Evolutionary conservation across 1,284 basidiomycete genomes (phyloP), one percentile per base, ranked within the genome.

Genomic region (Prillingera fragicola): DNA sequence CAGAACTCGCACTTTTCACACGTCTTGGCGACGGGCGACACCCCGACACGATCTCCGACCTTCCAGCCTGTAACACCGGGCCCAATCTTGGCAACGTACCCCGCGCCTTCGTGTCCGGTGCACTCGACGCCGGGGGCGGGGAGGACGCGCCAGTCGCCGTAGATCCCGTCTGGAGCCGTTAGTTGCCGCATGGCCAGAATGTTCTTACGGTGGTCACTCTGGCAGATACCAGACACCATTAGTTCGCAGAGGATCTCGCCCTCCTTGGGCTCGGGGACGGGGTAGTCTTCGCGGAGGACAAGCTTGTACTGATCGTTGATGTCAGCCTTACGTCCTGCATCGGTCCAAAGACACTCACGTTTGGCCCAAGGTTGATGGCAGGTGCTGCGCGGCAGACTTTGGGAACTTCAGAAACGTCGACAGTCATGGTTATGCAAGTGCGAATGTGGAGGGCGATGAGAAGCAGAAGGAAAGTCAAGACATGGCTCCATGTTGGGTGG

Each of bases 141-240:
- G 6, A 8, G 24, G 15, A 48, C 23, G 10, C 45, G 41, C 50
- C 50, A 52, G 50, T 52, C 50, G 31, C 50, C 50, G 13, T 22
- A 27, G 22, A 52, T 28, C 26, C 33, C 29, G 42, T 52, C 50
- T 52, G 41, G 8, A 18, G n/a, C n/a, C n/a, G n/a, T n/a, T n/a
- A n/a, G n/a, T n/a, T n/a, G n/a, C n/a, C n/a, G n/a, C n/a, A n/a
- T n/a, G n/a, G n/a, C n/a, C n/a, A n/a, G n/a, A n/a, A n/a, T n/a
- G n/a, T n/a, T n/a, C 50, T 52, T 33, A n/a, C 50, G 50, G 46
- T 48, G 43, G 50, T 52, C 50, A 25, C 31, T 35, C 46, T 52
- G 50, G 50, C 50, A 52, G 31, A 52, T 37, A 24, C 50, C 50
- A 9, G 37, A 43, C 21, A 41, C 22, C 43, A 45, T 45, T 39